Conservation (phyloP, 208 protist genomes). For the Strigomonas galati region DNA sequence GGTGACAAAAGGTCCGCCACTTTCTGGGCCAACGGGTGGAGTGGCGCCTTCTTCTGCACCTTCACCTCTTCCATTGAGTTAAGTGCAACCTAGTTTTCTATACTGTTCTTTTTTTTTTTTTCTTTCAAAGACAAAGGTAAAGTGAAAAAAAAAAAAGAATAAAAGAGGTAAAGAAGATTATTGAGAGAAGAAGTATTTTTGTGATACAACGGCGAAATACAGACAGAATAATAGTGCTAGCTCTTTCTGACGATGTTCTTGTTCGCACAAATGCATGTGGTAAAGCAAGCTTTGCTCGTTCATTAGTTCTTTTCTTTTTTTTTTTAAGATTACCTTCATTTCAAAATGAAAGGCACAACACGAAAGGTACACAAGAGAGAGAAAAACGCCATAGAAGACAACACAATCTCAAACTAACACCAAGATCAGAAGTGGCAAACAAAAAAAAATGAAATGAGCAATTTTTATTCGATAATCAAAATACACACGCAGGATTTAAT, state of each 20-base stretch:
- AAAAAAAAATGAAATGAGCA: constrained; percentile 5
- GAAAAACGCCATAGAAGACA: not conserved
- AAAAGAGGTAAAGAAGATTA: not conserved
- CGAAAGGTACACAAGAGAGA: not conserved
- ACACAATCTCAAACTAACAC: not conserved
- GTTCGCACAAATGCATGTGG: too few species aligned
- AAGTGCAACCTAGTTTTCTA: not conserved
- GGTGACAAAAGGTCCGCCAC: constrained; percentile 64
- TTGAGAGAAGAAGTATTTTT: too few species aligned
- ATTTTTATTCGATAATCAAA: constrained; percentile 19
- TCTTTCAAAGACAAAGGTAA: too few species aligned
- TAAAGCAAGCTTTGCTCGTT: not conserved
- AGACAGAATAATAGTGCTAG: too few species aligned
- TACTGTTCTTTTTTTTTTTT: not conserved
- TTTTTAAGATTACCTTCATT: not conserved
- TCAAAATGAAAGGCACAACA: too few species aligned
- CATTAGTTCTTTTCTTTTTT: constrained; percentile 8
- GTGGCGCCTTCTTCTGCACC: not conserved
- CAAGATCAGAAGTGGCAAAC: constrained; percentile 7
- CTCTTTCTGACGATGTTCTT: too few species aligned
- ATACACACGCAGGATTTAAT: not conserved
- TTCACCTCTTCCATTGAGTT: too few species aligned
- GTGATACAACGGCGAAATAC: too few species aligned
- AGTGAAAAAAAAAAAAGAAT: too few species aligned
- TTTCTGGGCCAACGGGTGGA: constrained; percentile 59